phyloP scores from a whole-genome alignment of 225 moss, liverwort and hornwort genomes.

The Rhytidiadelphus loreus region DNA sequence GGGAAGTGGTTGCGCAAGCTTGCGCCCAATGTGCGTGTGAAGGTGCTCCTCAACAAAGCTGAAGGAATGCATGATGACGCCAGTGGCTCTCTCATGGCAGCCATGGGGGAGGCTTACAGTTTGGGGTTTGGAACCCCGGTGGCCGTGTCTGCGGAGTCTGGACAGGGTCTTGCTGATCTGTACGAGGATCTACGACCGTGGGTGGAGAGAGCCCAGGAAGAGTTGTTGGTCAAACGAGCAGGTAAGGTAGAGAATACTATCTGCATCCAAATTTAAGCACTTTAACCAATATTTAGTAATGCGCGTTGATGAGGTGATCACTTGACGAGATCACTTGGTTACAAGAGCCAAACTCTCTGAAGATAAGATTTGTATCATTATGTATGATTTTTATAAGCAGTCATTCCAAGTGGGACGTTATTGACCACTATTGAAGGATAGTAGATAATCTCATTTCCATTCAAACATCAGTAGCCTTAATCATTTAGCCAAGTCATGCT shows the following conservation, averaged over 20 bases:
- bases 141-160: constrained; percentile 92
- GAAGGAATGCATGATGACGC: constrained; percentile 79
- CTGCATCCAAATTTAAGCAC: neutral
- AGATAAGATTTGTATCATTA: neutral
- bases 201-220: constrained; percentile 69
- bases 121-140: constrained; percentile 86
- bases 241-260: constrained; percentile 19
- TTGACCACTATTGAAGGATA: neutral
- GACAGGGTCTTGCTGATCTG: constrained; percentile 83
- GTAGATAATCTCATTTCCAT: neutral
- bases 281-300: neutral
- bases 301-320: neutral
- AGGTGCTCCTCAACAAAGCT: constrained; percentile 79
- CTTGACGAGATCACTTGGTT: neutral
- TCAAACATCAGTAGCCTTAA: neutral
- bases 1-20: constrained; percentile 93
- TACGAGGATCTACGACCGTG: constrained; percentile 60
- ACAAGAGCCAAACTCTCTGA: neutral
- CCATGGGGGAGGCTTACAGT: constrained; percentile 72
- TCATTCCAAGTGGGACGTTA: neutral
- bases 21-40: constrained; percentile 78
- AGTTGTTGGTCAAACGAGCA: constrained; percentile 25
- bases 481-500: neutral
- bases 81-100: constrained; percentile 71
- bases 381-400: neutral